phyloP scores from a whole-genome alignment of 208 protist species.

The Leishmania martiniquensis region DNA sequence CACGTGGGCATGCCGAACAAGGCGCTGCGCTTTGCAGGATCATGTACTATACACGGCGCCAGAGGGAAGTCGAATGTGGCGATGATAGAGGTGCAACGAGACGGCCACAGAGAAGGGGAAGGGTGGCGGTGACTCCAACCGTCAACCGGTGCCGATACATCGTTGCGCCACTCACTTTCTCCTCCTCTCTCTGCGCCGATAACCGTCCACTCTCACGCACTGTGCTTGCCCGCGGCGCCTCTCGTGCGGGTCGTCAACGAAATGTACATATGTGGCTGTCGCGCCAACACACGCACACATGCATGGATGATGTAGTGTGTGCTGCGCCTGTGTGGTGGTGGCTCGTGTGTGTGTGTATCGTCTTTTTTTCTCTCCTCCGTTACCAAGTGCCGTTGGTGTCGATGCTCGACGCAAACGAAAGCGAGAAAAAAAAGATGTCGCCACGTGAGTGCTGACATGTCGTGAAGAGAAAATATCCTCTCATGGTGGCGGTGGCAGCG shows the following conservation, averaged over 20 bases:
- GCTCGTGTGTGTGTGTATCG: not conserved
- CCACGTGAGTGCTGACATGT: not conserved
- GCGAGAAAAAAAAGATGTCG: not conserved
- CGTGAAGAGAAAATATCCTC: too few relatives aligned
- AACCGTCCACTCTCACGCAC: too few relatives aligned
- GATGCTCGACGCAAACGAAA: not conserved
- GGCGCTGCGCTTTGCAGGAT: not conserved
- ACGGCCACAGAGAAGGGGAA: too few relatives aligned
- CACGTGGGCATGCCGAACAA: too few relatives aligned
- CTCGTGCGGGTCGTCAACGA: too few relatives aligned
- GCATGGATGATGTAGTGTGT: not conserved
- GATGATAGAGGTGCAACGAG: not conserved
- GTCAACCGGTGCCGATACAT: too few relatives aligned
- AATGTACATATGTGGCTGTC: too few relatives aligned
- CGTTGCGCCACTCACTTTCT: not conserved
- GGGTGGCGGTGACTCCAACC: not conserved
- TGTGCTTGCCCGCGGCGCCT: too few relatives aligned
- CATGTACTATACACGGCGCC: conserved; percentile 5
- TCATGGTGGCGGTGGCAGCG: not conserved
- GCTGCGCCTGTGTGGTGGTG: not conserved
- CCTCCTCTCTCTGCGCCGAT: too few relatives aligned
- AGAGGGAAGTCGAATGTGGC: not conserved
- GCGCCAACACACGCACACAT: not conserved
- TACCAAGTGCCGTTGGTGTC: not conserved
- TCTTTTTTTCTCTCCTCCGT: not conserved